phyloP scores from a whole-genome alignment of 805 yeast species.

The Wickerhamiella siamensis region DNA sequence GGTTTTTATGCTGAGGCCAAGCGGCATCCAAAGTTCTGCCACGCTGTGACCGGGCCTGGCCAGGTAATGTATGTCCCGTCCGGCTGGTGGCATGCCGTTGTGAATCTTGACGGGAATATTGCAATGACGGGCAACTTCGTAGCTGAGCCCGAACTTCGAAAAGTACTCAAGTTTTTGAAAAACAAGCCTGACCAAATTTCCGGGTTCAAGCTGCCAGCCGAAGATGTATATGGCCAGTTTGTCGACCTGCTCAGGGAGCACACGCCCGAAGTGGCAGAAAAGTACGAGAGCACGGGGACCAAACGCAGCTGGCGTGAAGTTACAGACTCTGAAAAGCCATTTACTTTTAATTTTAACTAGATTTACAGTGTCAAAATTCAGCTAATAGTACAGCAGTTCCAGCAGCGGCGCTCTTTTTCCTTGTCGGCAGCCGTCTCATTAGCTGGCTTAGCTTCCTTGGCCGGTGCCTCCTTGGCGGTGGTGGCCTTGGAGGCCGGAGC shows the following conservation, averaged over 20 bases:
- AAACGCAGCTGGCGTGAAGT: slow-evolving; percentile 9
- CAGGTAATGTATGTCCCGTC: slow-evolving; percentile 82
- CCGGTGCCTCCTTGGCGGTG: not conserved
- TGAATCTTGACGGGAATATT: slow-evolving; percentile 52
- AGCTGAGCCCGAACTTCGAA: slow-evolving; percentile 43
- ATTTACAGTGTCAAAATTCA: not conserved
- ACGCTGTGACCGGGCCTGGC: slow-evolving; percentile 67
- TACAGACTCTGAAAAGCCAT: not conserved
- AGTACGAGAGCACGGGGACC: slow-evolving; percentile 25
- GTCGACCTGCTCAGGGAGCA: slow-evolving; percentile 32
- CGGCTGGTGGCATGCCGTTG: slow-evolving; percentile 97
- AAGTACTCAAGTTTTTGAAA: slow-evolving; percentile 52
- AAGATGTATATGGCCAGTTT: slow-evolving; percentile 54
- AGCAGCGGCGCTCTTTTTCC: slow-evolving; percentile 1
- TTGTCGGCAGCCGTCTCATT: not conserved
- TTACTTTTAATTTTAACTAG: not conserved
- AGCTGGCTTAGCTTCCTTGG: not conserved
- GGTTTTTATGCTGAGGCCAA: slow-evolving; percentile 67
- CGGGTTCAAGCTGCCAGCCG: slow-evolving; percentile 38
- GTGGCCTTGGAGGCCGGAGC: not conserved
- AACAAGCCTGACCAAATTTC: slow-evolving; percentile 57
- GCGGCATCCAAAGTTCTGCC: slow-evolving; percentile 32
- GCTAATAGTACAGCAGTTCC: slow-evolving; percentile 12
- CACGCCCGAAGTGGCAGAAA: slow-evolving; percentile 27
- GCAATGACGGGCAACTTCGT: slow-evolving; percentile 87